These are phyloP conservation scores for Inosperma sp. DNA, from an alignment of 768 basidiomycete genomes.

Conservation along the genomic window DNA sequence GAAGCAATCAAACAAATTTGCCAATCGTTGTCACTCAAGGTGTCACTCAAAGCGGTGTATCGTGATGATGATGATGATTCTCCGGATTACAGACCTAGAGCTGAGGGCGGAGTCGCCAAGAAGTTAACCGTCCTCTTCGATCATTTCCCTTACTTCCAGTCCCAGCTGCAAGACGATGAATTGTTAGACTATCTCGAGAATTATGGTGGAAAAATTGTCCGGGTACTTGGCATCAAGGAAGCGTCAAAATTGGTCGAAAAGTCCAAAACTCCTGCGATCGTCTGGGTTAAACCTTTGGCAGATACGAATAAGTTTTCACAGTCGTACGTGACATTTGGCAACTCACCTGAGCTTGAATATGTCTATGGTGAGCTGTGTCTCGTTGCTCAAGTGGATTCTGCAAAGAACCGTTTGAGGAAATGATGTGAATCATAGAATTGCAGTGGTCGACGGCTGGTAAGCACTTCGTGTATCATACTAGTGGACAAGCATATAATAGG, in stretches of 20 bases:
- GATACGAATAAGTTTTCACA: background rate
- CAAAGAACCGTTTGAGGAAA: too few species aligned
- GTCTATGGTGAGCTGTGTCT: slow-evolving; percentile 22
- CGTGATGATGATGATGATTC: background rate
- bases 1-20: slow-evolving; percentile 6
- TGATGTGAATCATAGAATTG: too few species aligned
- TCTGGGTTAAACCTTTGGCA: slow-evolving; percentile 1
- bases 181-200: background rate
- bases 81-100: background rate
- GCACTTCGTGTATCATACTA: too few species aligned
- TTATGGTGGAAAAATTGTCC: too few species aligned
- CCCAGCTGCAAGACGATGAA: background rate
- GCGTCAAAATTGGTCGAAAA: background rate
- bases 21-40: background rate
- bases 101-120: background rate
- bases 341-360: slow-evolving; percentile 18
- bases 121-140: background rate
- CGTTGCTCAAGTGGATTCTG: slow-evolving; percentile 18
- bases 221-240: background rate
- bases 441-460: too few species aligned
- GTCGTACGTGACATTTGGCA: slow-evolving; percentile 22
- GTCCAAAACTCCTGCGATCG: background rate
- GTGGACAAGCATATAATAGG: too few species aligned
- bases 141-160: background rate
- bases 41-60: slow-evolving; percentile 10